Evolutionary conservation across 164 flowering plant genomes (phyloP).

Genomic region (Tetrastigma voinierianum): DNA sequence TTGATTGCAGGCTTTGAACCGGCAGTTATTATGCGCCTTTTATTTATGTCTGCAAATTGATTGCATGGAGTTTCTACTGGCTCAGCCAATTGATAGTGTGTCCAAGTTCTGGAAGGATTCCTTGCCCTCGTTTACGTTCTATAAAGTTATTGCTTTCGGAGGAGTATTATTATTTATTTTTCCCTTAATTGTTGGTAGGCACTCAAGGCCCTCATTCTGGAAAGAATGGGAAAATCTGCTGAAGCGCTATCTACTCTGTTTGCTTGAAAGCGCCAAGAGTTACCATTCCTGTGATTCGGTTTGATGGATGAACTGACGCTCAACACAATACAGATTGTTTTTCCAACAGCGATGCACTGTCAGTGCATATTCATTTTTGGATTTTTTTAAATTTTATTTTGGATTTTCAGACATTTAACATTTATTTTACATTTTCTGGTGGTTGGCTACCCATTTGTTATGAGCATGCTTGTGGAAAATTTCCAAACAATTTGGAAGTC

Average conservation of each 20-base stretch:
- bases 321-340: slow-evolving; percentile 86
- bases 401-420: not conserved
- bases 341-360: slow-evolving; percentile 89
- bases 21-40: not conserved
- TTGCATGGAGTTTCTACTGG: not conserved
- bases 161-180: not conserved
- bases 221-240: slow-evolving; percentile 84
- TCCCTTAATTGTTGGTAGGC: slow-evolving; percentile 38
- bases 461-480: slow-evolving; percentile 76
- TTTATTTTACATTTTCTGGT: slow-evolving; percentile 36
- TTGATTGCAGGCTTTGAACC: too few relatives aligned
- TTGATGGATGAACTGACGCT: slow-evolving; percentile 82
- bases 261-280: slow-evolving; percentile 71
- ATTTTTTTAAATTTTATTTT: too few relatives aligned
- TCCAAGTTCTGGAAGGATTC: too few relatives aligned
- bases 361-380: slow-evolving; percentile 21
- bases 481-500: slow-evolving; percentile 70
- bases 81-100: too few relatives aligned
- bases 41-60: not conserved
- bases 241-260: slow-evolving; percentile 73
- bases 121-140: too few relatives aligned
- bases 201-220: slow-evolving; percentile 79
- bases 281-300: slow-evolving; percentile 40
- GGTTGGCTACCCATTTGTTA: slow-evolving; percentile 93
- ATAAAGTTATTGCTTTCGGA: not conserved